Evolutionary conservation across 1,139 yeast genomes (phyloP).

Genomic region (Candida sp.): DNA sequence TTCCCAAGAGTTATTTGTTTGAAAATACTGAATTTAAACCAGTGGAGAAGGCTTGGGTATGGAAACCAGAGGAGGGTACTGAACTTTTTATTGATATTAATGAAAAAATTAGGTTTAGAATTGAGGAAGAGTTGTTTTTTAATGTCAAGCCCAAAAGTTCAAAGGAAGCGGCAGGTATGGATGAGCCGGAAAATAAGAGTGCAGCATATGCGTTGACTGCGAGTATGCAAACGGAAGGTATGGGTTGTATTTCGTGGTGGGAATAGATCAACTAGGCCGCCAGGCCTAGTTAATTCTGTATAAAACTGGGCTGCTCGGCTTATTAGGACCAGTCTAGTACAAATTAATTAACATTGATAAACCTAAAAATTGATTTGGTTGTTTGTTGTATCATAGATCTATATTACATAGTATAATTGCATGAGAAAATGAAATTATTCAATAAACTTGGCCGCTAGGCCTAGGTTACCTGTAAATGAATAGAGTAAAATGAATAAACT

Average conservation of each 20-base stretch:
- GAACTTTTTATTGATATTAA: constrained; percentile 82
- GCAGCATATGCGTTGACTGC: constrained; percentile 86
- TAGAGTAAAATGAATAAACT: no score
- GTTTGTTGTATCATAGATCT: constrained; percentile 2
- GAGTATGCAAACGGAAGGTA: constrained; percentile 94
- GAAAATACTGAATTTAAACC: constrained; percentile 71
- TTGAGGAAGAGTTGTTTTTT: constrained; percentile 84
- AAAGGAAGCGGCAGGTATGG: constrained; percentile 37
- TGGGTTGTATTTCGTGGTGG: constrained; percentile 98
- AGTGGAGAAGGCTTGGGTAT: constrained; percentile 92
- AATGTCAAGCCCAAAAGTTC: constrained; percentile 78
- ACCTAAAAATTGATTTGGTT: background rate
- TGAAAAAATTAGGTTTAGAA: constrained; percentile 85
- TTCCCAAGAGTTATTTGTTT: constrained; percentile 77
- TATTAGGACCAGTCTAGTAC: no score
- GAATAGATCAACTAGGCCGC: constrained; percentile 31
- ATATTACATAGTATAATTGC: constrained; percentile 1
- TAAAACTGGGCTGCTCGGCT: no score
- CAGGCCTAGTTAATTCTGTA: no score
- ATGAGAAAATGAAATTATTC: background rate
- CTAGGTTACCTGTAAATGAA: constrained; percentile 15
- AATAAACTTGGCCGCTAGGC: background rate
- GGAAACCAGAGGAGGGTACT: constrained; percentile 75
- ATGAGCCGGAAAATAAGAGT: constrained; percentile 29
- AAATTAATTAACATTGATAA: background rate